phyloP scores from a whole-genome alignment of 2,329 filamentous ascomycete species.

The Fusarium sp. region DNA sequence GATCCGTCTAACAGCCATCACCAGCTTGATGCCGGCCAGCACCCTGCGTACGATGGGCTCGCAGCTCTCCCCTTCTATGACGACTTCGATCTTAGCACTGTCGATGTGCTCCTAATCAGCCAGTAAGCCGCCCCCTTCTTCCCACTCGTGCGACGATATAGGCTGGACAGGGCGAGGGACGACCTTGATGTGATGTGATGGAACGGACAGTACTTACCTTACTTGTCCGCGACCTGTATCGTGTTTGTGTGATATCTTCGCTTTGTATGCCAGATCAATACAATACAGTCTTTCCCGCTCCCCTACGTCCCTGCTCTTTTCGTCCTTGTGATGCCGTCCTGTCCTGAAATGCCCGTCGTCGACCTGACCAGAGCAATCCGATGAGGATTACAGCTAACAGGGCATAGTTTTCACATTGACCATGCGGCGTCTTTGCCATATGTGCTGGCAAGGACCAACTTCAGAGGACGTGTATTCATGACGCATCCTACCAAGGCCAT shows the following conservation, averaged over 20 bases:
- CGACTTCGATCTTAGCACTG: slow-evolving; percentile 96
- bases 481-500: slow-evolving; percentile 99
- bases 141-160: slow-evolving; percentile 39
- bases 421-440: slow-evolving; percentile 99
- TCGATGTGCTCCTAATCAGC: slow-evolving; percentile 97
- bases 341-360: slow-evolving; percentile 34
- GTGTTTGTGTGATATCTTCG: slow-evolving; percentile 44
- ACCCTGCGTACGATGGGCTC: slow-evolving; percentile 95
- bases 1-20: slow-evolving; percentile 35
- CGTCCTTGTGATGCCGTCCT: slow-evolving; percentile 45
- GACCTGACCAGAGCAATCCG: slow-evolving; percentile 18
- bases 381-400: slow-evolving; percentile 42
- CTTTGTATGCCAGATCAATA: slow-evolving; percentile 55
- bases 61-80: slow-evolving; percentile 97
- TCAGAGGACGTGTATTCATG: slow-evolving; percentile 97
- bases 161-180: slow-evolving; percentile 47
- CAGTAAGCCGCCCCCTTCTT: slow-evolving; percentile 77
- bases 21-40: slow-evolving; percentile 95
- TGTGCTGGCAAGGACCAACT: slow-evolving; percentile 97
- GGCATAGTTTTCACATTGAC: slow-evolving; percentile 90
- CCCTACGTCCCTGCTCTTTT: slow-evolving; percentile 38
- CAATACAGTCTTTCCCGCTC: slow-evolving; percentile 49
- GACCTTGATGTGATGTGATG: slow-evolving; percentile 45
- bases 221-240: slow-evolving; percentile 25
- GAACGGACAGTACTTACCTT: slow-evolving; percentile 30